Base-by-base conservation (phyloP, 768 basidiomycete species). In the Rhizopogon roseolus region DNA sequence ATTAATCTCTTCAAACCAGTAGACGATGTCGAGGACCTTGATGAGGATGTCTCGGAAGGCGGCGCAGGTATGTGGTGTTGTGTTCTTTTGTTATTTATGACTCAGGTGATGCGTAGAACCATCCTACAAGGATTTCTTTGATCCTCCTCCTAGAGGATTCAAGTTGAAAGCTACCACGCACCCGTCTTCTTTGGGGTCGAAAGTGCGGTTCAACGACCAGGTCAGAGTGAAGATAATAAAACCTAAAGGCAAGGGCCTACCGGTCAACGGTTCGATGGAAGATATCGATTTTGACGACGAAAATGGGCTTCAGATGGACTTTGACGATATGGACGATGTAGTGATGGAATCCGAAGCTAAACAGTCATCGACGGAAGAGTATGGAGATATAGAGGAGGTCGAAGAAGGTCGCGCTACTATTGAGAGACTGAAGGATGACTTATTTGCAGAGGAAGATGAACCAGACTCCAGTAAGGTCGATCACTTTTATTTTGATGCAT, bases 181-280 rank as follows among this genome's bases (percentile, higher is more conserved):
- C 27, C 40, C 45, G 41, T 28, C 60, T 7, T 48, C 32, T 14
- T 48, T 34, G 14, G 36, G 22, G 14, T 56, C 59, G 39, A 81
- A 76, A 53, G 93, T 94, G 10, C 84, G 88, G 19, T 95, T 95
- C 66, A 80, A 85, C 62, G 87, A 91, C 4, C 78, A 85, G 62
- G 93, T 95, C 27, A 75, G 82, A 37, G 86, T 94, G 37, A 93
- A 85, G 71, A 87, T 81, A 43, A 93, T 94, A 63, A 85, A 85
- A 60, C 73, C 85, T 1, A 80, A 81, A 19, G 86, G 87, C 3
- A 90, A 81, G 65, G 81, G 80, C 44, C 71, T 81, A 52, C 81
- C 85, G 4, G 62, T 86, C 19, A 77, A 71, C 7, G 58, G 64
- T 16, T 48, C 36, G 19, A 69, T 76, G 62, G 68, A 63, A 29